These are phyloP conservation scores for Parascedosporium putredinis DNA, from an alignment of 2,329 filamentous ascomycete genomes.

Conservation along the genomic window DNA sequence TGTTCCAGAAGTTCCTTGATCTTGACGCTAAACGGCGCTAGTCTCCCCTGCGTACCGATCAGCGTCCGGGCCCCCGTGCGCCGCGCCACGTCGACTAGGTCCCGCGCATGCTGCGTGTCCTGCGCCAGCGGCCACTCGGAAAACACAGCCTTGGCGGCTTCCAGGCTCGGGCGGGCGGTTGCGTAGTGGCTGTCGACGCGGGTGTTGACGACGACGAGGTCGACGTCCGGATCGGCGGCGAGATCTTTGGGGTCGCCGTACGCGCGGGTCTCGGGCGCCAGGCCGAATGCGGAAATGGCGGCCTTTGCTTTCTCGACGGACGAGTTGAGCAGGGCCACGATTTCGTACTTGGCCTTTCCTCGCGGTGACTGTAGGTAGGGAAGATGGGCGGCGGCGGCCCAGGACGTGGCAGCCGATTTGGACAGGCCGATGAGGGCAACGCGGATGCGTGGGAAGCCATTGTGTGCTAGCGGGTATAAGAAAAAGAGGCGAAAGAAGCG, in stretches of 20 bases:
- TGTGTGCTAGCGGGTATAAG: no score
- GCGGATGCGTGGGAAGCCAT: no score
- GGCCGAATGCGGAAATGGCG: constrained; percentile 31
- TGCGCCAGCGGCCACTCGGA: constrained; percentile 49
- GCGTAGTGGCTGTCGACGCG: constrained; percentile 42
- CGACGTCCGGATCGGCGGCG: constrained; percentile 31
- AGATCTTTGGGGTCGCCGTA: constrained; percentile 40
- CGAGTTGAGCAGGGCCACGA: constrained; percentile 43
- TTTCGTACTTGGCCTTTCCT: constrained; percentile 31
- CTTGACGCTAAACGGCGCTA: constrained; percentile 26
- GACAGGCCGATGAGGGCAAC: constrained; percentile 50
- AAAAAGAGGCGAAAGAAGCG: no score
- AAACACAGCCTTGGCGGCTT: constrained; percentile 41
- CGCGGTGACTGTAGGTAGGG: constrained; percentile 31
- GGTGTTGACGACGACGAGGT: constrained; percentile 44
- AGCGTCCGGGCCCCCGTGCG: constrained; percentile 24
- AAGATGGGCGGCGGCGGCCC: constrained; percentile 30
- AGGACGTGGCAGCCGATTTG: constrained; percentile 36
- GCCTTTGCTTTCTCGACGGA: constrained; percentile 30
- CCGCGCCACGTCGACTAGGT: constrained; percentile 27
- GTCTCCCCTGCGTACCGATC: constrained; percentile 40
- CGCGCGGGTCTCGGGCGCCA: constrained; percentile 29
- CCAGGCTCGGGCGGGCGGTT: constrained; percentile 33
- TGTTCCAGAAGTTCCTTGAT: constrained; percentile 32
- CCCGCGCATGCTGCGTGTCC: constrained; percentile 26